Percentiles rank a stretch among this genome's conserved stretches.
These are phyloP conservation scores for Kwoniella shivajii DNA, from an alignment of 1,284 basidiomycete species.

Conservation along the genomic window DNA sequence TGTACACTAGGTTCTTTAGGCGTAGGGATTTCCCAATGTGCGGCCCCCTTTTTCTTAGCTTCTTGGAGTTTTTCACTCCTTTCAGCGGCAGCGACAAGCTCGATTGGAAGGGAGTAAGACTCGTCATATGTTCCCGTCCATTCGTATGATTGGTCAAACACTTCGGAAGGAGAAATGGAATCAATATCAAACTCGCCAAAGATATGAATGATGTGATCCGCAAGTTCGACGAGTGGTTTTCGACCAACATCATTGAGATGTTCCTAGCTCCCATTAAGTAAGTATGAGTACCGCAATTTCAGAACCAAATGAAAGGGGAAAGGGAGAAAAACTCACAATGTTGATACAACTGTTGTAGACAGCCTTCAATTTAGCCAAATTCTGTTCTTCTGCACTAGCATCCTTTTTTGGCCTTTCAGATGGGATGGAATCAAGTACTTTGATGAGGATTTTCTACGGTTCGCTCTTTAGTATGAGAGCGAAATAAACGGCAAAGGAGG, in stretches of 20 bases:
- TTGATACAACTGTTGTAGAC: constrained; percentile 85
- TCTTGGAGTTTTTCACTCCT: constrained; percentile 13
- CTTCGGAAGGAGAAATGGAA: constrained; percentile 22
- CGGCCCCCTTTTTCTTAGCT: constrained; percentile 14
- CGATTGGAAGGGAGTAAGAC: constrained; percentile 36
- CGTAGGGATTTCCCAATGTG: not conserved
- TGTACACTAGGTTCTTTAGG: constrained; percentile 5
- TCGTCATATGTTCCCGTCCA: constrained; percentile 42
- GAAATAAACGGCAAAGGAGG: not conserved
- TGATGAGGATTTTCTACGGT: constrained; percentile 50
- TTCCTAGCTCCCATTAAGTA: constrained; percentile 43
- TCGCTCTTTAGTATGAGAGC: not conserved
- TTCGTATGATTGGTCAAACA: constrained; percentile 16
- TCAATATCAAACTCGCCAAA: constrained; percentile 48
- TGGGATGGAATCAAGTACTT: constrained; percentile 52
- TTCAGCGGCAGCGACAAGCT: constrained; percentile 29
- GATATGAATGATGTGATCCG: constrained; percentile 49
- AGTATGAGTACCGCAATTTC: no score
- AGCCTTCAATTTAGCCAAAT: constrained; percentile 75
- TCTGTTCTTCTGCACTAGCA: constrained; percentile 61
- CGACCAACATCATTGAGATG: constrained; percentile 55
- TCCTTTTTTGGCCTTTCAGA: constrained; percentile 12
- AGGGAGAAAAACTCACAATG: constrained; percentile 54
- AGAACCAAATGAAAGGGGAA: no score
- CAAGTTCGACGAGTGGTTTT: constrained; percentile 55